Evolutionary conservation across 352 stramenopile species (phyloP).

Genomic region (Blastocystis sp.): DNA sequence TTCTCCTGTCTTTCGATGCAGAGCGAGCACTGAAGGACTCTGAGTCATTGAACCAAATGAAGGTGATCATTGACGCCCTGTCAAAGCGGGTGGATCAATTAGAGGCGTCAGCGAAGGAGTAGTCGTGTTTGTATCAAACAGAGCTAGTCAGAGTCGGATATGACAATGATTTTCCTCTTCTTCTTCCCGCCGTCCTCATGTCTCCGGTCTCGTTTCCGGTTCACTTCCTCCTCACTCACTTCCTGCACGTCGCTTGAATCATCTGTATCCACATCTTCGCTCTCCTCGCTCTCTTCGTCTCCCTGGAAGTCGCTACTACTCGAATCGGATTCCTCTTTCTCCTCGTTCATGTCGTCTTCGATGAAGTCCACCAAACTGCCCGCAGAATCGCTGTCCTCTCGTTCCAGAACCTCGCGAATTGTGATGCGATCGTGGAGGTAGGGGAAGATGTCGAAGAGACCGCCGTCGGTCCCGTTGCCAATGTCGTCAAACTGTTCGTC

Average conservation of each 20-base stretch:
- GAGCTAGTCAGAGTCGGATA: neutral
- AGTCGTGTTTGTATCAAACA: neutral
- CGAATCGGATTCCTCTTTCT: neutral
- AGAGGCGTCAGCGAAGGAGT: neutral
- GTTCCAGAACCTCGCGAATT: slow-evolving; percentile 3
- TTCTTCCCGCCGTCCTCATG: neutral
- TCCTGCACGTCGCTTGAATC: slow-evolving; percentile 19
- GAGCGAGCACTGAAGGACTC: slow-evolving; percentile 39
- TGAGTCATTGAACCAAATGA: neutral
- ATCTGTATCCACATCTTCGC: neutral
- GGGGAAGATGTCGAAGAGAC: slow-evolving; percentile 49
- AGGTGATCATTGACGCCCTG: neutral
- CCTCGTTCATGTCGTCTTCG: slow-evolving; percentile 38
- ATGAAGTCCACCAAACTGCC: slow-evolving; percentile 72
- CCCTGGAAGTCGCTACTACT: neutral
- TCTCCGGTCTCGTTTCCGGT: no score
- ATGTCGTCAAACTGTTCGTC: slow-evolving; percentile 54
- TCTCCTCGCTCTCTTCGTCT: neutral
- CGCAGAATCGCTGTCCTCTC: neutral
- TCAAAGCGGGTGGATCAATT: slow-evolving; percentile 15
- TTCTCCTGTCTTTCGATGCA: slow-evolving; percentile 63
- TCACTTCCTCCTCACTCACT: slow-evolving; percentile 7
- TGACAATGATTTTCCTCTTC: slow-evolving; percentile 3
- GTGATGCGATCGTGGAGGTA: slow-evolving; percentile 3
- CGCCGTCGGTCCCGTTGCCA: neutral